These are phyloP conservation scores for Cryoendolithus antarcticus DNA, from an alignment of 2,329 filamentous ascomycete genomes.

Conservation along the genomic window DNA sequence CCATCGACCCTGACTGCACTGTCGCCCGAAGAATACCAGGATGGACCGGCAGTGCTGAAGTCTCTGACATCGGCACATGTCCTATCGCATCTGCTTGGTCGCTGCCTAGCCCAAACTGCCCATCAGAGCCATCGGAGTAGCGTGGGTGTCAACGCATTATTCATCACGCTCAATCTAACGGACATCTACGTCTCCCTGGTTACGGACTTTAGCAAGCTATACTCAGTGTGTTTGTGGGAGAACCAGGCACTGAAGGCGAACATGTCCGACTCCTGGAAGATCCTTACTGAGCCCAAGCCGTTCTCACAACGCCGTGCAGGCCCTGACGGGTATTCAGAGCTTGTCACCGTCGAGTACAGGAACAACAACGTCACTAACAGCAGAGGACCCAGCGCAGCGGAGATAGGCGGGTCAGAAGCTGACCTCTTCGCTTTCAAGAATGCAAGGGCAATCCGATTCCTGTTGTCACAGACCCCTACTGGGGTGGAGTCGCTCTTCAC, in stretches of 20 bases:
- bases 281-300: slow-evolving; percentile 29
- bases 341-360: slow-evolving; percentile 8
- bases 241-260: slow-evolving; percentile 62
- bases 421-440: slow-evolving; percentile 49
- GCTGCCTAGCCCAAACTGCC: slow-evolving; percentile 12
- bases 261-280: slow-evolving; percentile 58
- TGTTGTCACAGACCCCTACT: slow-evolving; percentile 67
- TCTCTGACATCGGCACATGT: slow-evolving; percentile 65
- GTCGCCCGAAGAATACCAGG: slow-evolving; percentile 25
- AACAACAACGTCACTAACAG: slow-evolving; percentile 4
- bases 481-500: slow-evolving; percentile 83
- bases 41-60: slow-evolving; percentile 66
- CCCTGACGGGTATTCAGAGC: slow-evolving; percentile 15
- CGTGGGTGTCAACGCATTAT: slow-evolving; percentile 44
- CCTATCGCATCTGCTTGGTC: slow-evolving; percentile 57
- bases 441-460: slow-evolving; percentile 60
- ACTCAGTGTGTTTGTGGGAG: slow-evolving; percentile 73
- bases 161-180: slow-evolving; percentile 67
- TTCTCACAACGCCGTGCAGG: slow-evolving; percentile 18
- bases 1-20: neutral
- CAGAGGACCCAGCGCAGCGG: slow-evolving; percentile 1
- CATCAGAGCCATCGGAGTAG: neutral
- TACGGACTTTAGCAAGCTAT: slow-evolving; percentile 60
- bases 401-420: slow-evolving; percentile 7
- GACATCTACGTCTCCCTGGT: slow-evolving; percentile 72